Conservation (phyloP, 202 grass and related monocot genomes). For the Hordeum pubiflorum region DNA sequence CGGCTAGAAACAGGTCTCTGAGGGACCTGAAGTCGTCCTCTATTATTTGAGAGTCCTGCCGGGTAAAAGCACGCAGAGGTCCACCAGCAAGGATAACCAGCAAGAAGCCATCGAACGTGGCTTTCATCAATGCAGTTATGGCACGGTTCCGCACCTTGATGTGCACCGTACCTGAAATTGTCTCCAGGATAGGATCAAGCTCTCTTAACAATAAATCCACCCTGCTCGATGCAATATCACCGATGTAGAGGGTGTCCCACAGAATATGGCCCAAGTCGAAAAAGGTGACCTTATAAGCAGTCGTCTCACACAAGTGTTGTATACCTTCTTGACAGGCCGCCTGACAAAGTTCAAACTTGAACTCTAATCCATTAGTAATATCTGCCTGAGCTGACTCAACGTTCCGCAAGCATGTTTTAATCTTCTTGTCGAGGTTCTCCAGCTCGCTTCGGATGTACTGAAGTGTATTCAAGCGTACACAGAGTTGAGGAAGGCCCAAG, state of each 20-base stretch:
- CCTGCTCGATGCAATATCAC: slow-evolving; percentile 58
- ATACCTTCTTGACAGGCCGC: slow-evolving; percentile 75
- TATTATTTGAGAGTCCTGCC: slow-evolving; percentile 61
- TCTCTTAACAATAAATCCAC: slow-evolving; percentile 63
- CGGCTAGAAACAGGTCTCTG: slow-evolving; percentile 77
- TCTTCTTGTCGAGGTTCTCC: slow-evolving; percentile 89
- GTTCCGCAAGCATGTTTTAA: slow-evolving; percentile 79
- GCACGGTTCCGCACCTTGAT: slow-evolving; percentile 69
- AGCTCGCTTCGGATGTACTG: slow-evolving; percentile 72
- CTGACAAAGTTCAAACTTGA: slow-evolving; percentile 83
- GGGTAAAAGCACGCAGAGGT: slow-evolving; percentile 65
- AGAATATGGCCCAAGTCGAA: slow-evolving; percentile 71
- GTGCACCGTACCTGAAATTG: slow-evolving; percentile 74
- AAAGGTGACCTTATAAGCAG: slow-evolving; percentile 86
- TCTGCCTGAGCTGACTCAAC: slow-evolving; percentile 83
- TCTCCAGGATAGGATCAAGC: slow-evolving; percentile 75
- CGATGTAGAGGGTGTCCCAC: slow-evolving; percentile 74
- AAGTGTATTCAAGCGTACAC: slow-evolving; percentile 80
- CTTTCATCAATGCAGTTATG: slow-evolving; percentile 95
- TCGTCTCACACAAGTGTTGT: slow-evolving; percentile 79
- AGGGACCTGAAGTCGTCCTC: slow-evolving; percentile 80
- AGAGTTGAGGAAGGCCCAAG: slow-evolving; percentile 71
- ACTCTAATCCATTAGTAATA: slow-evolving; percentile 61
- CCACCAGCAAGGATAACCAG: slow-evolving; percentile 93
- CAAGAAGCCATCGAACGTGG: slow-evolving; percentile 90